Percentiles rank a stretch among this genome's conserved stretches.
phyloP scores from a whole-genome alignment of 2,329 filamentous ascomycete genomes.

The Aureobasidium sp. region DNA sequence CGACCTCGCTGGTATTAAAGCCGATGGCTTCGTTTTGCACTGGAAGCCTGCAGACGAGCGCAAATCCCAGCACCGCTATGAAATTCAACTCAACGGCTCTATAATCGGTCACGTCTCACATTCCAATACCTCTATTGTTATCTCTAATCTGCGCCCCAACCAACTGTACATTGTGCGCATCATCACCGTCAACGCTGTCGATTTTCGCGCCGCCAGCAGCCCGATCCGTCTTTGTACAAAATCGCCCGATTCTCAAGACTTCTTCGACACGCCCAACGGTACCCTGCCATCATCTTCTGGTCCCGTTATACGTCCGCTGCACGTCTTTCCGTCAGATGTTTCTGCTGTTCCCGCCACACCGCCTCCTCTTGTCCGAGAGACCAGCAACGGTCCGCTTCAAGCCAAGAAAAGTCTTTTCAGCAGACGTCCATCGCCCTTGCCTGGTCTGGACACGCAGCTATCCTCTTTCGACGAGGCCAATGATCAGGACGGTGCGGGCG shows the following conservation, averaged over 20 bases:
- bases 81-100: conserved; percentile 81
- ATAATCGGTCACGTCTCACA: conserved; percentile 77
- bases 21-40: conserved; percentile 80
- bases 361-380: conserved; percentile 58
- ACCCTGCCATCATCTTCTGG: conserved; percentile 20
- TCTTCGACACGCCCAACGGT: conserved; percentile 43
- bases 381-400: conserved; percentile 47
- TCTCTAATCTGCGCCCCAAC: conserved; percentile 77
- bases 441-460: conserved; percentile 29
- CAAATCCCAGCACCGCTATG: conserved; percentile 71
- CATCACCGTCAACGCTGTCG: conserved; percentile 81
- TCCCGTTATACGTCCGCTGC: conserved; percentile 16
- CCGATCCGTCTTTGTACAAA: conserved; percentile 76
- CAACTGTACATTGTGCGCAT: conserved; percentile 92
- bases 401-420: conserved; percentile 62
- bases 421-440: conserved; percentile 61
- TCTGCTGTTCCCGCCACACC: conserved; percentile 30
- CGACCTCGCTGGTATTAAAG: conserved; percentile 80
- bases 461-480: conserved; percentile 32
- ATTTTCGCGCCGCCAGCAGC: conserved; percentile 83
- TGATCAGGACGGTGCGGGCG: conserved; percentile 49
- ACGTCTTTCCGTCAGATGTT: conserved; percentile 14
- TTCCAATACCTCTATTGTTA: conserved; percentile 79
- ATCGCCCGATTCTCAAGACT: conserved; percentile 36
- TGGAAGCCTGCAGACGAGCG: conserved; percentile 57